Percentiles rank a stretch among this genome's conserved stretches.
Conservation (phyloP, 2,329 filamentous ascomycete genomes). For the Emericellopsis atlantica region DNA sequence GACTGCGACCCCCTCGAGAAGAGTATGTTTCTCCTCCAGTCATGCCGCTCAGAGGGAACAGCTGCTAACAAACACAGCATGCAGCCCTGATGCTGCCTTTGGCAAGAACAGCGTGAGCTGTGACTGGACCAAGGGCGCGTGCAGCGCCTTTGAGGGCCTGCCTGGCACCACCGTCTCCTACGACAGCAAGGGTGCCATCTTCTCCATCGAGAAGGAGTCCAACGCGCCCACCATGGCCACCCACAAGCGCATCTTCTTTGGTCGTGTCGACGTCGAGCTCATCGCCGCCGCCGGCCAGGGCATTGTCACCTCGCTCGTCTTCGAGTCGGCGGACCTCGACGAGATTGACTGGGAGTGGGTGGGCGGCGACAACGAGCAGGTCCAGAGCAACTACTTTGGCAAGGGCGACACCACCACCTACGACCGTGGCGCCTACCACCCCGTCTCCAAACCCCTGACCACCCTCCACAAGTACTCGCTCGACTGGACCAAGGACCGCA, state of each 20-base stretch:
- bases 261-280: constrained; percentile 66
- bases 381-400: constrained; percentile 80
- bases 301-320: constrained; percentile 78
- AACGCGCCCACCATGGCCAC: constrained; percentile 63
- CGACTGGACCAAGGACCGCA: constrained; percentile 52
- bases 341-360: constrained; percentile 93
- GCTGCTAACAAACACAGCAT: constrained; percentile 30
- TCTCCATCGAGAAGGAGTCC: constrained; percentile 54
- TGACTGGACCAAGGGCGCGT: constrained; percentile 67
- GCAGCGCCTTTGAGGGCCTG: constrained; percentile 35
- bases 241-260: constrained; percentile 94
- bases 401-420: constrained; percentile 61
- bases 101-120: constrained; percentile 43
- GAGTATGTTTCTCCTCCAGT: constrained; percentile 19
- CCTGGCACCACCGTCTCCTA: constrained; percentile 36
- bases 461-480: constrained; percentile 53
- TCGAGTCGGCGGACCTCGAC: constrained; percentile 84
- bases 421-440: constrained; percentile 53
- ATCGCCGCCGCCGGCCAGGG: constrained; percentile 71
- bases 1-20: constrained; percentile 41
- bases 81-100: constrained; percentile 65
- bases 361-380: constrained; percentile 58
- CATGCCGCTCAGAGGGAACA: neutral
- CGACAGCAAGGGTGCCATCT: constrained; percentile 35
- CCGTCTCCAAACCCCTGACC: constrained; percentile 41